Conservation (phyloP, 345 rosid species). For the Bretschneidera sinensis region DNA sequence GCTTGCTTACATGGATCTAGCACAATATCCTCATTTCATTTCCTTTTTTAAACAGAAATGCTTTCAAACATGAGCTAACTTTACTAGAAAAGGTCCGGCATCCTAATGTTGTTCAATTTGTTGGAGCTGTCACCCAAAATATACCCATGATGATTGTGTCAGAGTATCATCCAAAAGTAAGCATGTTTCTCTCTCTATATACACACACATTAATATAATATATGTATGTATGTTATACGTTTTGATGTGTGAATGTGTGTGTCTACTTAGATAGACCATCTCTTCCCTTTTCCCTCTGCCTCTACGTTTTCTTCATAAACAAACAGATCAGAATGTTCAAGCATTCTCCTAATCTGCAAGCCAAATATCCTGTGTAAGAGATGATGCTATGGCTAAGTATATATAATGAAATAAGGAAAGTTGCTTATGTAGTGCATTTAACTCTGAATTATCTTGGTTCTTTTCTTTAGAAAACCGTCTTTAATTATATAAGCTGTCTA, state of each 20-base stretch:
- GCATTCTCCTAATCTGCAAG: background rate
- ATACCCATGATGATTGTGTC: slow-evolving; percentile 93
- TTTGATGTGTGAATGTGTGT: background rate
- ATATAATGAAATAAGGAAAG: no score
- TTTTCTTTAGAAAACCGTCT: background rate
- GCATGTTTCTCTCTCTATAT: slow-evolving; percentile 18
- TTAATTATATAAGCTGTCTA: no score
- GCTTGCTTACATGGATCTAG: slow-evolving; percentile 12
- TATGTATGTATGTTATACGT: no score
- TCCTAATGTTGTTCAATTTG: slow-evolving; percentile 97
- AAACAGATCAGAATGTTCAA: background rate
- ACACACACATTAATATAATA: no score
- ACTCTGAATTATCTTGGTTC: background rate
- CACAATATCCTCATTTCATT: slow-evolving; percentile 1
- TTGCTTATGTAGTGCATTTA: no score
- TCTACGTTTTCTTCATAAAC: background rate
- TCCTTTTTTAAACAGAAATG: slow-evolving; percentile 46
- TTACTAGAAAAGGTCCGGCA: slow-evolving; percentile 83
- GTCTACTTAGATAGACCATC: no score
- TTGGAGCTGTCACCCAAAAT: slow-evolving; percentile 98
- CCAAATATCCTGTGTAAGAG: background rate
- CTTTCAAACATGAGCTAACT: slow-evolving; percentile 80
- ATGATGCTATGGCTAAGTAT: background rate
- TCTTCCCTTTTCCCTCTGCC: background rate
- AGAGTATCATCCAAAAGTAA: slow-evolving; percentile 83